Percentiles rank a stretch among this genome's conserved stretches.
Evolutionary conservation across 805 yeast genomes (phyloP).

Genomic region (Maudiozyma barnettii): DNA sequence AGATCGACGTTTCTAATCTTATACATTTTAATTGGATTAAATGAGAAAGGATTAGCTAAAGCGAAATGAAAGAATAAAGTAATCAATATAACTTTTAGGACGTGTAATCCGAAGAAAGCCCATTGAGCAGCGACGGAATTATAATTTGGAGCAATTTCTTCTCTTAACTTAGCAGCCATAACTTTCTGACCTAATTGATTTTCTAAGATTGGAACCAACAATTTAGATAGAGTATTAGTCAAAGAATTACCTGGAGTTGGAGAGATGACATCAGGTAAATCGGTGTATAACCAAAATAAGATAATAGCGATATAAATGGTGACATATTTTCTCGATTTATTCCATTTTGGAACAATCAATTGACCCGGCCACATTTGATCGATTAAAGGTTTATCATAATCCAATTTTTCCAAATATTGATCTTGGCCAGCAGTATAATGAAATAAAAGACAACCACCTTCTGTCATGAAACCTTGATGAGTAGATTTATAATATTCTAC

Average conservation of each 20-base stretch:
- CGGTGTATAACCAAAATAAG: slow-evolving; percentile 78
- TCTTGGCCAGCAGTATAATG: slow-evolving; percentile 45
- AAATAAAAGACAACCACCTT: slow-evolving; percentile 72
- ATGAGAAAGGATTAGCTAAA: slow-evolving; percentile 61
- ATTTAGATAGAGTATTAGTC: slow-evolving; percentile 46
- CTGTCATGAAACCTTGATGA: slow-evolving; percentile 63
- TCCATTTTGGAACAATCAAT: slow-evolving; percentile 44
- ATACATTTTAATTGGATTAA: slow-evolving; percentile 33
- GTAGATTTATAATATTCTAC: slow-evolving; percentile 53
- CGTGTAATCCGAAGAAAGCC: slow-evolving; percentile 64
- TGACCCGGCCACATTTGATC: slow-evolving; percentile 85
- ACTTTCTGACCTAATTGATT: slow-evolving; percentile 31
- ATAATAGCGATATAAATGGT: slow-evolving; percentile 24
- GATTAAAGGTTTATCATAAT: slow-evolving; percentile 42
- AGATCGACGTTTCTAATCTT: slow-evolving; percentile 26
- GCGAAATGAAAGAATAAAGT: slow-evolving; percentile 59
- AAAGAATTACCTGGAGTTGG: slow-evolving; percentile 90
- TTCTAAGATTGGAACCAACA: slow-evolving; percentile 24
- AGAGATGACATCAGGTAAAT: slow-evolving; percentile 77
- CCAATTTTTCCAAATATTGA: slow-evolving; percentile 37
- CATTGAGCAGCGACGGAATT: slow-evolving; percentile 43
- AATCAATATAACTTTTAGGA: slow-evolving; percentile 48
- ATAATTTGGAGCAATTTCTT: slow-evolving; percentile 38
- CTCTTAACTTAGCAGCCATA: slow-evolving; percentile 38
- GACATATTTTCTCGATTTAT: slow-evolving; percentile 11